These are phyloP conservation scores for Rhynchospora breviuscula DNA, from an alignment of 176 grass and related monocot genomes.

Conservation along the genomic window DNA sequence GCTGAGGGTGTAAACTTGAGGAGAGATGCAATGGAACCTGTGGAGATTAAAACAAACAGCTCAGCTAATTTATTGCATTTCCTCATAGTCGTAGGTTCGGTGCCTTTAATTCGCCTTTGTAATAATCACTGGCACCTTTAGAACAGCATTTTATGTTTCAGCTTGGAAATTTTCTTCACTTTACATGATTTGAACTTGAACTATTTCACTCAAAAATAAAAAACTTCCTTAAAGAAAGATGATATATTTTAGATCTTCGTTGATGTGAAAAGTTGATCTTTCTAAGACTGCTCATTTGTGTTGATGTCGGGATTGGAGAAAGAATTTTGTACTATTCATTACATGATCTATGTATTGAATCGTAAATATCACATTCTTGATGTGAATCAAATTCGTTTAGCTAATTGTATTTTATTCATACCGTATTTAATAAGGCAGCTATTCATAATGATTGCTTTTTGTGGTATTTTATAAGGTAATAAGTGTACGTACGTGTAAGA, in stretches of 20 bases:
- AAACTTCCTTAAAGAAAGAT: neutral
- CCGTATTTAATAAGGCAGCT: too few species aligned
- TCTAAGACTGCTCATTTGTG: neutral
- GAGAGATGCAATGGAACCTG: neutral
- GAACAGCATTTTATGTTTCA: neutral
- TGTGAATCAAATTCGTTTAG: too few species aligned
- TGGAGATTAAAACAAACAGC: neutral
- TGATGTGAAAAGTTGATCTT: neutral
- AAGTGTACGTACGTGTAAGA: too few species aligned
- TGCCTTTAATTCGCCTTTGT: neutral
- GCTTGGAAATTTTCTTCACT: neutral
- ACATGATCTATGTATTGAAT: too few species aligned
- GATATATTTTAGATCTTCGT: neutral
- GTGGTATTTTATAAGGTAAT: too few species aligned
- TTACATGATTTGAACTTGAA: neutral
- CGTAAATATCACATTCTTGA: too few species aligned
- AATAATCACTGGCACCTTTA: neutral
- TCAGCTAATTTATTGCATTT: conserved; percentile 6
- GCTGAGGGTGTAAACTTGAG: too few species aligned
- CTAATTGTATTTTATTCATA: too few species aligned
- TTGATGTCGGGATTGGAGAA: too few species aligned
- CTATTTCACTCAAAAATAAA: neutral
- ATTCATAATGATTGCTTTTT: too few species aligned
- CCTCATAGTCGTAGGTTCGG: neutral
- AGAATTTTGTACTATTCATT: too few species aligned